These are phyloP conservation scores for Syzygium grande DNA, from an alignment of 345 rosid species.

Conservation along the genomic window DNA sequence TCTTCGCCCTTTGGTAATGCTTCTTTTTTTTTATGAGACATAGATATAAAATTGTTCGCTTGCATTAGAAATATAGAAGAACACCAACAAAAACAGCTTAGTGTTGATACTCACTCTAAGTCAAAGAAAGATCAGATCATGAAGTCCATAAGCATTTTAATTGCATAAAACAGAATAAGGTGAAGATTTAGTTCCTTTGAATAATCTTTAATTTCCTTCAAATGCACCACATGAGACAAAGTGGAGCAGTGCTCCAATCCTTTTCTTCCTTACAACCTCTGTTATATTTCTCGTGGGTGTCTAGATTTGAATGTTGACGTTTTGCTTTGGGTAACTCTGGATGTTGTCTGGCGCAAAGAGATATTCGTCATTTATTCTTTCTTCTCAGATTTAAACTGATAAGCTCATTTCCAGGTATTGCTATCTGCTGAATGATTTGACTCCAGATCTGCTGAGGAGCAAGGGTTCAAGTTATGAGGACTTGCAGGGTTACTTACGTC, in stretches of 20 bases:
- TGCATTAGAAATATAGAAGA: not conserved
- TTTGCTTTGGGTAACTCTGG: not conserved
- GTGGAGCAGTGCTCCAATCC: not conserved
- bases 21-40: not conserved
- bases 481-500: slow-evolving; percentile 70
- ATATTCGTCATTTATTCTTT: not conserved
- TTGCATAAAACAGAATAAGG: not conserved
- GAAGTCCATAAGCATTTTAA: not conserved
- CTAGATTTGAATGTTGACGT: not conserved
- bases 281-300: not conserved
- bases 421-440: slow-evolving; percentile 72
- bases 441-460: slow-evolving; percentile 63
- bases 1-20: not conserved
- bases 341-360: not conserved
- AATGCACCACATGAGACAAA: not conserved
- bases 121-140: not conserved
- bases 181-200: not conserved
- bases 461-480: slow-evolving; percentile 60
- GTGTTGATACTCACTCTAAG: not conserved
- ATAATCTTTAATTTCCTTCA: not conserved
- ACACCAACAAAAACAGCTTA: not conserved
- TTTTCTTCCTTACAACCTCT: not conserved
- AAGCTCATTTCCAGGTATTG: slow-evolving; percentile 51
- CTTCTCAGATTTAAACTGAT: not conserved
- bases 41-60: not conserved